These are phyloP conservation scores for Evernia prunastri DNA, from an alignment of 495 filamentous ascomycete species.

Conservation along the genomic window DNA sequence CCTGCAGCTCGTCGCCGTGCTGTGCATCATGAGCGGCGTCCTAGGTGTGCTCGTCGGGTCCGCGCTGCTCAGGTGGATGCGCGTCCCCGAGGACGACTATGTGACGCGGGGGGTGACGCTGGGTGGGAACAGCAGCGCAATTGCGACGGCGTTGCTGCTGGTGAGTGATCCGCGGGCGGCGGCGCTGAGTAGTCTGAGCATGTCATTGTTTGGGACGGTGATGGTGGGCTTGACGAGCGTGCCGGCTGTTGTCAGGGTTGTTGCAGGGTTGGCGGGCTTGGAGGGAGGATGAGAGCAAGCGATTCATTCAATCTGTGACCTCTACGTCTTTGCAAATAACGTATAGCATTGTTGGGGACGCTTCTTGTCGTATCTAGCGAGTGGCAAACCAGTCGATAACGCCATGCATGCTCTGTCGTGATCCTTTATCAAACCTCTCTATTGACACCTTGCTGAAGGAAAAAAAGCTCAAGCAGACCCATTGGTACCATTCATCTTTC, in stretches of 20 bases:
- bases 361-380: background rate
- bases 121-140: slow-evolving; percentile 47
- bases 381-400: background rate
- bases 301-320: background rate
- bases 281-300: background rate
- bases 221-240: slow-evolving; percentile 47
- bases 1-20: slow-evolving; percentile 42
- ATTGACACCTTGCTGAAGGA: background rate
- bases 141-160: slow-evolving; percentile 47
- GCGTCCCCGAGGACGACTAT: slow-evolving; percentile 50
- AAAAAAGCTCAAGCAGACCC: background rate
- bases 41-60: slow-evolving; percentile 45
- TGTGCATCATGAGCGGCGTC: slow-evolving; percentile 49
- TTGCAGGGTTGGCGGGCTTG: slow-evolving; percentile 20
- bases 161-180: slow-evolving; percentile 47
- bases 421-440: background rate
- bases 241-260: slow-evolving; percentile 32
- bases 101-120: slow-evolving; percentile 50
- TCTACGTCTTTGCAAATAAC: background rate
- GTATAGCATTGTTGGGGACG: slow-evolving; percentile 6
- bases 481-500: slow-evolving; percentile 28
- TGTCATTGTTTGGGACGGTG: slow-evolving; percentile 50
- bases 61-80: slow-evolving; percentile 36
- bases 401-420: background rate
- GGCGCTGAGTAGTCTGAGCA: slow-evolving; percentile 46